These are phyloP conservation scores for Cystofilobasidium macerans DNA, from an alignment of 768 basidiomycete genomes.

Conservation along the genomic window DNA sequence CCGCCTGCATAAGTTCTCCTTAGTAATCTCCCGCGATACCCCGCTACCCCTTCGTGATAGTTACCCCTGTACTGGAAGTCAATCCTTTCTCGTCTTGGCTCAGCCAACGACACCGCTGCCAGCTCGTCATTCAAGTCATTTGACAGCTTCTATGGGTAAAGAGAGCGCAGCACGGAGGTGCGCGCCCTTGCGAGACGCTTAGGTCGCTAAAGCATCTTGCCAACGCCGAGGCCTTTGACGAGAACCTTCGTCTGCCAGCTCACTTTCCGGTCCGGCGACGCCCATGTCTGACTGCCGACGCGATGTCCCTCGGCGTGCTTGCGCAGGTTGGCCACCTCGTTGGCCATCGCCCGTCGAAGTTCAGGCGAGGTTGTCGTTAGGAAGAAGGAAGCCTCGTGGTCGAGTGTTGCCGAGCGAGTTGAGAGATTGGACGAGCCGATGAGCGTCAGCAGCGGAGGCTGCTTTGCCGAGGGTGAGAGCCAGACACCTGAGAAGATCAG, in stretches of 20 bases:
- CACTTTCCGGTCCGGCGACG: slow-evolving; percentile 50
- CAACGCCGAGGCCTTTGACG: slow-evolving; percentile 50
- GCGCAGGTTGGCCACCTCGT: slow-evolving; percentile 37
- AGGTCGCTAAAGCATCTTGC: background rate
- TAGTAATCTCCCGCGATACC: background rate
- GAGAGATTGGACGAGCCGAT: slow-evolving; percentile 94
- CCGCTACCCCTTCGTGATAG: no score
- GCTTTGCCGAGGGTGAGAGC: slow-evolving; percentile 48
- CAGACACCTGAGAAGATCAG: slow-evolving; percentile 56
- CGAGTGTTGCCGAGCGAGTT: slow-evolving; percentile 76
- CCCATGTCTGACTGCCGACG: slow-evolving; percentile 46
- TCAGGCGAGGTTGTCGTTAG: slow-evolving; percentile 55
- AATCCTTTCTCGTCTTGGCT: no score
- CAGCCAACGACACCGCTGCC: no score
- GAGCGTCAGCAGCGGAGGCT: slow-evolving; percentile 57
- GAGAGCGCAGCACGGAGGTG: no score
- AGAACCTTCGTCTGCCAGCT: slow-evolving; percentile 55
- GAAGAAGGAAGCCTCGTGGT: slow-evolving; percentile 82
- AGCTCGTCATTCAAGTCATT: no score
- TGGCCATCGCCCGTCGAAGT: slow-evolving; percentile 33
- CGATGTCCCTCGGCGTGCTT: slow-evolving; percentile 17
- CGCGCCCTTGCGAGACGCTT: no score
- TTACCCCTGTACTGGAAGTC: no score
- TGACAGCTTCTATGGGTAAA: no score
- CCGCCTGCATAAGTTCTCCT: background rate